A percentile compares a stretch with the other conserved stretches of the same genome.
phyloP scores from a whole-genome alignment of 345 rosid species.

The Brassica rapa region DNA sequence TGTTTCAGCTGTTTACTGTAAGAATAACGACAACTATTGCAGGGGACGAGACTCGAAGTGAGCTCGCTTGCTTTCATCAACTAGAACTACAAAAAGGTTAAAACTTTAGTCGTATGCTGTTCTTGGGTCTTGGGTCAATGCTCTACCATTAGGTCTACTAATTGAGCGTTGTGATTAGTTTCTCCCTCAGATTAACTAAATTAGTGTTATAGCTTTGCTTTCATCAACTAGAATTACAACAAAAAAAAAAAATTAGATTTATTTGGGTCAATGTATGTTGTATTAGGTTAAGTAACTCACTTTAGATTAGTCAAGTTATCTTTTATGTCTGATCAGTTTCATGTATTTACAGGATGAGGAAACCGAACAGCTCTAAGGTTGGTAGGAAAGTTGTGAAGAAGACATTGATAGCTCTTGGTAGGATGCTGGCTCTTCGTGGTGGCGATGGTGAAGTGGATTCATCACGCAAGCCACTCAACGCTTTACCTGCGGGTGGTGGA shows the following conservation, averaged over 20 bases:
- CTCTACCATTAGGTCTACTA: too few relatives aligned
- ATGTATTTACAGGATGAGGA: slow-evolving; percentile 11
- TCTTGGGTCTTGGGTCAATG: neutral
- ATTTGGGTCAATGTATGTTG: too few relatives aligned
- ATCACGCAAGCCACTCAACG: slow-evolving; percentile 8
- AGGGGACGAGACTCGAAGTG: neutral
- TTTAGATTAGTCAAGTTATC: too few relatives aligned
- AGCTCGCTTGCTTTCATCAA: neutral
- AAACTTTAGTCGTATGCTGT: neutral
- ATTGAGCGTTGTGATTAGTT: neutral
- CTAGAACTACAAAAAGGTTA: neutral
- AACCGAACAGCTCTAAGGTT: neutral
- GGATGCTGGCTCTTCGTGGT: slow-evolving; percentile 12
- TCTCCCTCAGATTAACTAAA: neutral
- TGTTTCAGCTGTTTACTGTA: neutral
- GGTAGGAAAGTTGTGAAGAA: neutral
- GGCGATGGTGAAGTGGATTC: slow-evolving; percentile 31
- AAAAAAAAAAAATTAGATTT: too few relatives aligned
- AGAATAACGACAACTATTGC: neutral
- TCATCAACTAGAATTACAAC: neutral
- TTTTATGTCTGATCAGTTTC: neutral
- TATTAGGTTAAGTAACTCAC: too few relatives aligned
- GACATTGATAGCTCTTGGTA: slow-evolving; percentile 6
- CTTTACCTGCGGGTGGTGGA: neutral
- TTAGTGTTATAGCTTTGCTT: neutral